Conservation (phyloP, 1,284 basidiomycete genomes). For the Flammula alnicola region DNA sequence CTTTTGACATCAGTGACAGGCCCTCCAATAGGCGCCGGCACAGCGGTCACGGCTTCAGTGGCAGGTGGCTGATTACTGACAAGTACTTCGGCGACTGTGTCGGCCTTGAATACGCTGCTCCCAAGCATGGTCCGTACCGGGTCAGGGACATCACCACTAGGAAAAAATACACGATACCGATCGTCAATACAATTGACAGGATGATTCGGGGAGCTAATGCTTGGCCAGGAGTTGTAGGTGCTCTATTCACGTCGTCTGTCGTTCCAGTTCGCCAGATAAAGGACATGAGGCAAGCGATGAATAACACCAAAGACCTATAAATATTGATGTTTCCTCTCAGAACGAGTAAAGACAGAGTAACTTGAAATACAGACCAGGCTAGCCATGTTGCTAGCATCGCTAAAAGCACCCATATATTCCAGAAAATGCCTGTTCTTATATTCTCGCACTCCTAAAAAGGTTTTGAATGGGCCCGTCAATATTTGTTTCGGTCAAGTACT, state of each 20-base stretch:
- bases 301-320: slow-evolving; percentile 56
- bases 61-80: too few relatives aligned
- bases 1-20: too few relatives aligned
- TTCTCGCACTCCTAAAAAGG: slow-evolving; percentile 56
- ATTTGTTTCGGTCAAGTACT: background rate
- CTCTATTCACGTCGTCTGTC: slow-evolving; percentile 25
- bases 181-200: background rate
- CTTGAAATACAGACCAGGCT: slow-evolving; percentile 45
- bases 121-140: background rate
- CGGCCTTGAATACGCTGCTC: background rate
- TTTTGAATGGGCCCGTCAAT: background rate
- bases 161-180: background rate
- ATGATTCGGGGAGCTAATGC: background rate
- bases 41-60: too few relatives aligned
- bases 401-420: slow-evolving; percentile 73
- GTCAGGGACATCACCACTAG: background rate
- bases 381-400: slow-evolving; percentile 66
- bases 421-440: slow-evolving; percentile 54
- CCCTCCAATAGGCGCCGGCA: too few relatives aligned
- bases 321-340: background rate
- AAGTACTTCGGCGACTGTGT: too few relatives aligned
- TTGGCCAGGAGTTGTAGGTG: background rate
- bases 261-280: slow-evolving; percentile 61
- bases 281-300: slow-evolving; percentile 54
- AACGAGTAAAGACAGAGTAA: background rate